Percentiles rank a stretch among this genome's conserved stretches.
These are phyloP conservation scores for Cunninghamia lanceolata DNA, from an alignment of 75 land plant genomes.

Conservation along the genomic window DNA sequence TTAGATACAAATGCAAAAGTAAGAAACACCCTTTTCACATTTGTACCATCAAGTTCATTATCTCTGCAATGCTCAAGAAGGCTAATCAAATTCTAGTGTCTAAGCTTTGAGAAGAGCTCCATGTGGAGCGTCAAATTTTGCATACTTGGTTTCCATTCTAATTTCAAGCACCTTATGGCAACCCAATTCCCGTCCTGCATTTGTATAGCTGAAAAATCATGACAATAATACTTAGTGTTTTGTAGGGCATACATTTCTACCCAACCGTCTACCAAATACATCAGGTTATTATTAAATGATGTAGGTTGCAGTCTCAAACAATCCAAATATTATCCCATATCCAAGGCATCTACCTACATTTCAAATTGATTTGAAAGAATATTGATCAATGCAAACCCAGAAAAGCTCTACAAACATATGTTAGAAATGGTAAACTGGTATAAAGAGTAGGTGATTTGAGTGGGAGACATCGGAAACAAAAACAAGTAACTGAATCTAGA, in stretches of 20 bases:
- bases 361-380: not conserved
- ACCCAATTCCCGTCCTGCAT: slow-evolving; percentile 69
- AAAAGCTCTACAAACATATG: not conserved
- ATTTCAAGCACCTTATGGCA: slow-evolving; percentile 56
- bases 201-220: slow-evolving; percentile 55
- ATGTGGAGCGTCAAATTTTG: slow-evolving; percentile 47
- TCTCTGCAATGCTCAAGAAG: slow-evolving; percentile 71
- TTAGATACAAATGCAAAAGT: slow-evolving; percentile 68
- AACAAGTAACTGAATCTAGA: not conserved
- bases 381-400: not conserved
- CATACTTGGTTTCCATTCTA: slow-evolving; percentile 48
- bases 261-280: not conserved
- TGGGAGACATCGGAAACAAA: not conserved
- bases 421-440: not conserved
- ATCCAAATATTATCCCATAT: not conserved
- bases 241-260: not conserved
- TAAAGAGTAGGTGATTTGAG: not conserved
- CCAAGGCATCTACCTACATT: not conserved
- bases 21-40: slow-evolving; percentile 43
- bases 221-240: not conserved
- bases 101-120: slow-evolving; percentile 65
- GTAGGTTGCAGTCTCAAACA: not conserved
- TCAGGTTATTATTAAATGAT: not conserved
- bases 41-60: slow-evolving; percentile 29
- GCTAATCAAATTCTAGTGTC: slow-evolving; percentile 78